Percentiles rank a stretch among this genome's conserved stretches.
Conservation (phyloP, 1,284 basidiomycete species). For the Filobasidium uniguttulatum region DNA sequence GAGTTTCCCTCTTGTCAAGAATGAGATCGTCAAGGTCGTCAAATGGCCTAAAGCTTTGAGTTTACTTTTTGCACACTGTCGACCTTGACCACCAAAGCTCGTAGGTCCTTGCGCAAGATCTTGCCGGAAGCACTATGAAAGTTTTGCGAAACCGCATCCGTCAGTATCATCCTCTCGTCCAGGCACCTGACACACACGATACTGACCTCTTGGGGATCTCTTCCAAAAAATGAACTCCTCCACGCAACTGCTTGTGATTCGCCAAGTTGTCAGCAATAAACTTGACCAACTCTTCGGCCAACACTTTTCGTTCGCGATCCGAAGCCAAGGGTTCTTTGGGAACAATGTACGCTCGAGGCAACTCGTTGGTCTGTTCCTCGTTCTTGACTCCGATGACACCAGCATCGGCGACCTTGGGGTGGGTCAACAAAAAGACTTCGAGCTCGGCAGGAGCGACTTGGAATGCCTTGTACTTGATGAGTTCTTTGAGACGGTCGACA, state of each 20-base stretch:
- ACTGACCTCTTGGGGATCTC: slow-evolving; percentile 37
- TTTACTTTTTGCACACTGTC: too few species aligned
- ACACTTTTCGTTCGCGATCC: slow-evolving; percentile 35
- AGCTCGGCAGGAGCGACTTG: slow-evolving; percentile 68
- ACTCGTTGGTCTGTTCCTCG: slow-evolving; percentile 52
- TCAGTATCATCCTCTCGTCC: not conserved
- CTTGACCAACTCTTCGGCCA: slow-evolving; percentile 42
- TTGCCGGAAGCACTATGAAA: slow-evolving; percentile 29
- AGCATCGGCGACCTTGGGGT: slow-evolving; percentile 56
- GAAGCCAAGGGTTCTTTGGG: slow-evolving; percentile 33
- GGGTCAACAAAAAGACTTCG: slow-evolving; percentile 56
- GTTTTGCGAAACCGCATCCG: not conserved
- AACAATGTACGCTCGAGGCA: slow-evolving; percentile 65
- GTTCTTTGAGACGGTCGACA: slow-evolving; percentile 49
- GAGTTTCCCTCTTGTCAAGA: too few species aligned
- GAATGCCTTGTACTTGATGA: slow-evolving; percentile 58
- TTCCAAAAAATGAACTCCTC: slow-evolving; percentile 40
- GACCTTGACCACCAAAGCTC: slow-evolving; percentile 17
- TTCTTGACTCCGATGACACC: slow-evolving; percentile 59
- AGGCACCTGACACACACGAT: not conserved
- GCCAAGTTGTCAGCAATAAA: slow-evolving; percentile 48
- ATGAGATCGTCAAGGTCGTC: too few species aligned
- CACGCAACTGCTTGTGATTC: slow-evolving; percentile 39
- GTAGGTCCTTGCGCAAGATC: slow-evolving; percentile 28
- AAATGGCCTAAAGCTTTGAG: too few species aligned